phyloP scores from a whole-genome alignment of 73 alveolate genomes.

The Symbiodinium pilosum region DNA sequence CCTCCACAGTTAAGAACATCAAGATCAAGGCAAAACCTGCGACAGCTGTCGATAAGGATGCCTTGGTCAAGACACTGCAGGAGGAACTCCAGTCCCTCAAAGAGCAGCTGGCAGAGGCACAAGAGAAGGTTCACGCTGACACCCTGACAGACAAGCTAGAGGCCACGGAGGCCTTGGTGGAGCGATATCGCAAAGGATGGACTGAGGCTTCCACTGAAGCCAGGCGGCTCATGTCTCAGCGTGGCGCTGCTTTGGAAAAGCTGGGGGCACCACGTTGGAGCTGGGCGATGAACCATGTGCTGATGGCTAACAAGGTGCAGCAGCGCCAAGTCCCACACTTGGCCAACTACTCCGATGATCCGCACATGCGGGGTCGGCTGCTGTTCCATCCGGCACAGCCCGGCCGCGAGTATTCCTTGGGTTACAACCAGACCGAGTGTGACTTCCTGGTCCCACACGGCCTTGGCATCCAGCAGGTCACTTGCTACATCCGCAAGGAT shows the following conservation, averaged over 20 bases:
- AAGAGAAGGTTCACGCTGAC: conserved; percentile 60
- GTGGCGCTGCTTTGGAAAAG: conserved; percentile 60
- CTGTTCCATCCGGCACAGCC: conserved; percentile 70
- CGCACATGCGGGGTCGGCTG: conserved; percentile 85
- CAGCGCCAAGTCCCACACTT: conserved; percentile 40
- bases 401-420: conserved; percentile 59
- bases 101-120: conserved; percentile 77
- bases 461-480: conserved; percentile 58
- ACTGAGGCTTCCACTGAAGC: conserved; percentile 65
- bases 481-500: conserved; percentile 76
- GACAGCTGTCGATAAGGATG: conserved; percentile 78
- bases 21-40: conserved; percentile 86
- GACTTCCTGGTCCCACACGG: conserved; percentile 90
- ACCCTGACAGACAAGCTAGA: conserved; percentile 55
- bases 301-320: conserved; percentile 44
- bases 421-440: conserved; percentile 68
- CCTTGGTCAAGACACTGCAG: conserved; percentile 88
- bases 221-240: conserved; percentile 78
- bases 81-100: conserved; percentile 61
- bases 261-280: conserved; percentile 84
- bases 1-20: conserved; percentile 81
- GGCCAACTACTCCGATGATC: conserved; percentile 77
- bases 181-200: conserved; percentile 80
- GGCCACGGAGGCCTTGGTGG: conserved; percentile 86
- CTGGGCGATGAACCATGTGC: conserved; percentile 79